Evolutionary conservation across 495 filamentous ascomycete genomes (phyloP).

Genomic region (Talaromyces stipitatus): DNA sequence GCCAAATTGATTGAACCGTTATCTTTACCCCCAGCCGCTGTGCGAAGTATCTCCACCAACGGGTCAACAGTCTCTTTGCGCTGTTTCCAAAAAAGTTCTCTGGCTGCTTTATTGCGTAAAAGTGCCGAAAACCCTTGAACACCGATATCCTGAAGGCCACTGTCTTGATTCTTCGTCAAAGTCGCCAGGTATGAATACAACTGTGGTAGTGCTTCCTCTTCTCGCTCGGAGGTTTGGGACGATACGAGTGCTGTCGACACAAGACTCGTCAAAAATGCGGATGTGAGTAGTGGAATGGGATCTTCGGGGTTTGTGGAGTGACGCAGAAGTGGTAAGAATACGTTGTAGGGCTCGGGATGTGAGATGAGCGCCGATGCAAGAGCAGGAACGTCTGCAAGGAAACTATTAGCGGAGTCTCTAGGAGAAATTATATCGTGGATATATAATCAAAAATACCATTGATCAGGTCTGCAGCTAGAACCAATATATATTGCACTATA

Average conservation of each 20-base stretch:
- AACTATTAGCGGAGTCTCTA: slow-evolving; percentile 10
- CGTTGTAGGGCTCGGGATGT: slow-evolving; percentile 70
- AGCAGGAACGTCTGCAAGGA: slow-evolving; percentile 60
- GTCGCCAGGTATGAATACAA: slow-evolving; percentile 82
- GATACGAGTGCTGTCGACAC: slow-evolving; percentile 62
- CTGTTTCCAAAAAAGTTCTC: slow-evolving; percentile 82
- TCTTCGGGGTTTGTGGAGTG: slow-evolving; percentile 77
- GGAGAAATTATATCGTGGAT: neutral
- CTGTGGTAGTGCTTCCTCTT: slow-evolving; percentile 74
- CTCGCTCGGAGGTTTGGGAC: slow-evolving; percentile 45
- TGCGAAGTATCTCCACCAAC: slow-evolving; percentile 71
- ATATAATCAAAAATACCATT: slow-evolving; percentile 49
- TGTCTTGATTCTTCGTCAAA: slow-evolving; percentile 69
- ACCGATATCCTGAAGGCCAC: slow-evolving; percentile 89
- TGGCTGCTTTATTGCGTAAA: slow-evolving; percentile 65
- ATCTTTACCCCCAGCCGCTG: slow-evolving; percentile 67
- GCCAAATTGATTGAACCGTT: slow-evolving; percentile 58
- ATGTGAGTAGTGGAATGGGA: slow-evolving; percentile 79
- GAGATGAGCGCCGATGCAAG: slow-evolving; percentile 67
- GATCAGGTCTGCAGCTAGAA: slow-evolving; percentile 80
- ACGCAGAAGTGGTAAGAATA: slow-evolving; percentile 78
- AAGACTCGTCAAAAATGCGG: slow-evolving; percentile 76
- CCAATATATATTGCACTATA: slow-evolving; percentile 90
- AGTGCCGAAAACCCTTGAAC: slow-evolving; percentile 85
- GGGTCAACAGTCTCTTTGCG: slow-evolving; percentile 75